Base-by-base conservation (phyloP, 352 stramenopile genomes). In the Phytophthora citricola region DNA sequence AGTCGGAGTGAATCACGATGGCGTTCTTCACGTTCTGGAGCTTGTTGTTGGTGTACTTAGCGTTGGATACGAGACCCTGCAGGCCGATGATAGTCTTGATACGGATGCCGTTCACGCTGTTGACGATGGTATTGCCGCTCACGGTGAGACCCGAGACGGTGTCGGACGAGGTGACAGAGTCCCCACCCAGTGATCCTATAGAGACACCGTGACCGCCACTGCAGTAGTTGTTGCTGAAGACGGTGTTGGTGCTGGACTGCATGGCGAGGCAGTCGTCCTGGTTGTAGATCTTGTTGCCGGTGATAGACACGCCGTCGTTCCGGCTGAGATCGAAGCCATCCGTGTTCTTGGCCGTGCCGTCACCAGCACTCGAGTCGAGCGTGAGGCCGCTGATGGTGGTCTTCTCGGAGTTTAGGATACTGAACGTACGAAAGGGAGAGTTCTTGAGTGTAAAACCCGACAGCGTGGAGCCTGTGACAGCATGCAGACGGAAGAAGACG, bases 381-480 rank as follows among this genome's bases (percentile, higher is more conserved):
- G 43, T 49, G 31, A 67, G 50, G 10, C 59, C 40, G 5, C 31
- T 55, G 2, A 67, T 11, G 4, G 58, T 66, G 17, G 58, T 76
- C 29, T 55, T 17, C 29, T 50, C 52, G 9, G 44, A 69, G 24
- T 24, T 62, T 15, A 67, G 29, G 40, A 79, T 62, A 39, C 66
- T 76, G 67, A 67, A 67, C 0, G 59, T 67, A 14, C 59, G 59
- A 41, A 55, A 67, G 14, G 61, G 61, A 1, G 40, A 54, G 58
- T 79, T 73, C 53, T 72, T 71, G 49, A 79, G 22, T 1, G 58
- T 76, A 41, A 75, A 79, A 0, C 59, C 64, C 22, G 63, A 68
- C 2, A 79, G 34, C 10, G 45, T 66, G 14, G 71, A 79, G 11
- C 36, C 5, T 17, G 34, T 14, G 26, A 57, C 56, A 14, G 32